A percentile compares a stretch with the other conserved stretches of the same genome.
Conservation (phyloP, 768 basidiomycete species). For the Rubroboletus pulcherrimus region DNA sequence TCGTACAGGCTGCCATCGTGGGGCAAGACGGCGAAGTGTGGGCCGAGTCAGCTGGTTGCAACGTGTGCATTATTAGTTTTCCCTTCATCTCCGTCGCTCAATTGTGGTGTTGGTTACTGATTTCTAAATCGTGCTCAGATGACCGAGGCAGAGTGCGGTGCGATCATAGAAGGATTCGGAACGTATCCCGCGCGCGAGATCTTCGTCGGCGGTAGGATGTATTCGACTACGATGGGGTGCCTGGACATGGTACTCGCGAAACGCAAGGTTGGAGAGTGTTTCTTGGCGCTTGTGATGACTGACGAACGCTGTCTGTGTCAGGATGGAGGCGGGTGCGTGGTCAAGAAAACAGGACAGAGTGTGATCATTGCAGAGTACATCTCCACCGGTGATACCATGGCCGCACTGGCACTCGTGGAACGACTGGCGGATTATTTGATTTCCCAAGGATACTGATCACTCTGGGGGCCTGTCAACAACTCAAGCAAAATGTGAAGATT, state of each 20-base stretch:
- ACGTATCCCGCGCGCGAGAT: constrained; percentile 22
- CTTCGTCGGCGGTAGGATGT: constrained; percentile 18
- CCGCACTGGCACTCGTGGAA: constrained; percentile 18
- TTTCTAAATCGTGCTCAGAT: constrained; percentile 13
- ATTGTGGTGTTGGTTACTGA: background rate
- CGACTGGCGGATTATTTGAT: constrained; percentile 24
- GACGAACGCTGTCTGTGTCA: background rate
- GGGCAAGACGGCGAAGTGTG: constrained; percentile 30
- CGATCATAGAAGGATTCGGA: constrained; percentile 20
- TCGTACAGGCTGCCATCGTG: constrained; percentile 62
- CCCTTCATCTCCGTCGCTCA: background rate
- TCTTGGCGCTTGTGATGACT: background rate
- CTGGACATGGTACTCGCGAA: constrained; percentile 26
- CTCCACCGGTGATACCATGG: constrained; percentile 3
- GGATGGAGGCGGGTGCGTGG: constrained; percentile 23
- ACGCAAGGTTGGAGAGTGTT: constrained; percentile 9
- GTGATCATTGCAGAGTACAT: constrained; percentile 26
- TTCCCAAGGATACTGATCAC: constrained; percentile 19
- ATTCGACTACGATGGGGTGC: constrained; percentile 27
- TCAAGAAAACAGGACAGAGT: constrained; percentile 25
- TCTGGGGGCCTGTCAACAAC: background rate
- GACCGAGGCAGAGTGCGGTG: constrained; percentile 17
- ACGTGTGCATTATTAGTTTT: constrained; percentile 17
- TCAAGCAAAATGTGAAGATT: background rate
- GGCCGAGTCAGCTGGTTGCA: constrained; percentile 28